Evolutionary conservation across 2,329 filamentous ascomycete species (phyloP).

Genomic region (Aspergillus latus): DNA sequence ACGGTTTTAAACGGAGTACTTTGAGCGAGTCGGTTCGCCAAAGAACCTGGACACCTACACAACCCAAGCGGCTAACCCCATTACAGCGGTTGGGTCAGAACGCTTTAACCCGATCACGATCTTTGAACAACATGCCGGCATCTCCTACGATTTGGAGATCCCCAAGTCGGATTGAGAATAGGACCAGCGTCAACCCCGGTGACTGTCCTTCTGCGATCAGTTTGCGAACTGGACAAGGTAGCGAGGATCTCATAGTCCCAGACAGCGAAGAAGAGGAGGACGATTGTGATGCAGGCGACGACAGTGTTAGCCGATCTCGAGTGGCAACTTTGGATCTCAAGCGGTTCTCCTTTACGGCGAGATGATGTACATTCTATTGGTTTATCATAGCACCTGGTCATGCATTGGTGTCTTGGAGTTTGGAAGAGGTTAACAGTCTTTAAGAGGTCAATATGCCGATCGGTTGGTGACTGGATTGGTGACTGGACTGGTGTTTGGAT

Average conservation of each 20-base stretch:
- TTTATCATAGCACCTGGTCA: neutral
- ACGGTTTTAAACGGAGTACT: neutral
- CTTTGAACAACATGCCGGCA: slow-evolving; percentile 28
- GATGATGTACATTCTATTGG: neutral
- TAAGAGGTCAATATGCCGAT: neutral
- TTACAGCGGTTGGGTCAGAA: slow-evolving; percentile 43
- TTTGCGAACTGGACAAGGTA: slow-evolving; percentile 38
- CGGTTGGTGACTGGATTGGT: neutral
- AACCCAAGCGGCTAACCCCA: slow-evolving; percentile 33
- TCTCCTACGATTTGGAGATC: slow-evolving; percentile 8
- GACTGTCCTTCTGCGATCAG: neutral
- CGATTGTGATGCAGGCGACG: slow-evolving; percentile 18
- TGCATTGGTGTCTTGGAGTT: slow-evolving; percentile 9
- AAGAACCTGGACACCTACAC: slow-evolving; percentile 4
- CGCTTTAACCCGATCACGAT: slow-evolving; percentile 41
- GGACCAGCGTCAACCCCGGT: neutral
- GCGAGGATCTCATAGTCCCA: slow-evolving; percentile 54
- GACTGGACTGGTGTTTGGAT: neutral
- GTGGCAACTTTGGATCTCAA: slow-evolving; percentile 34
- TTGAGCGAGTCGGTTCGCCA: neutral
- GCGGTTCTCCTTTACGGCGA: slow-evolving; percentile 36
- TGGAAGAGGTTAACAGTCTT: slow-evolving; percentile 1
- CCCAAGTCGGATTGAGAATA: neutral
- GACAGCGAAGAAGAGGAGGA: slow-evolving; percentile 49
- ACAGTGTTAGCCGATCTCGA: slow-evolving; percentile 1